Percentiles rank a stretch among this genome's conserved stretches.
These are phyloP conservation scores for Perkinsus olseni DNA, from an alignment of 169 alveolate genomes.

Conservation along the genomic window DNA sequence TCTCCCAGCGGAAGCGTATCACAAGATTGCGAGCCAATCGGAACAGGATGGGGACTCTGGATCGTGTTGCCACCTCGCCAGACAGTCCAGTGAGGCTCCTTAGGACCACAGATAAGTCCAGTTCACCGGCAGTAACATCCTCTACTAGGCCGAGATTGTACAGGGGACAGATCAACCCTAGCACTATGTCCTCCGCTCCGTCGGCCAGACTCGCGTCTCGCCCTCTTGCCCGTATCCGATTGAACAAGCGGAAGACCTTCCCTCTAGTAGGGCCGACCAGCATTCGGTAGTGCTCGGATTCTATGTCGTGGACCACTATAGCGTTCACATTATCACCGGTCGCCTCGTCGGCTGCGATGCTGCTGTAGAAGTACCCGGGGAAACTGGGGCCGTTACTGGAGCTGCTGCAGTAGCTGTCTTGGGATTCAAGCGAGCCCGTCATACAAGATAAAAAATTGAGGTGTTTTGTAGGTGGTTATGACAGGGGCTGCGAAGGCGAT, in stretches of 20 bases:
- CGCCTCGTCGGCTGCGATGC: not conserved
- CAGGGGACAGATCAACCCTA: not conserved
- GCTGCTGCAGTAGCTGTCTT: not conserved
- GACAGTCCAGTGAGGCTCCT: not conserved
- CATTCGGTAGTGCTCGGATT: not conserved
- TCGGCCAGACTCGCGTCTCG: not conserved
- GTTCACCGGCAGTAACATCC: not conserved
- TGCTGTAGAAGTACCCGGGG: not conserved
- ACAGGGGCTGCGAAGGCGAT: not conserved
- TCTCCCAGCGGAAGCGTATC: not conserved
- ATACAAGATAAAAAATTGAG: not conserved
- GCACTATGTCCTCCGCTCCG: not conserved
- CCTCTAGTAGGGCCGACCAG: not conserved
- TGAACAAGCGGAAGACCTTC: not conserved
- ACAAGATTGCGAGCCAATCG: not conserved
- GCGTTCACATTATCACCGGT: not conserved
- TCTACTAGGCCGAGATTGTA: not conserved
- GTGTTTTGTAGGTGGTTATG: not conserved
- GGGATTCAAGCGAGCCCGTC: not conserved
- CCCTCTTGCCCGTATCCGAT: not conserved
- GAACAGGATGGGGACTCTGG: not conserved
- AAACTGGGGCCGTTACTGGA: not conserved
- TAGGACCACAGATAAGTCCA: not conserved
- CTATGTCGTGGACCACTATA: not conserved
- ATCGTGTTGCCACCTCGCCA: not conserved